A percentile compares a stretch with the other conserved stretches of the same genome.
Evolutionary conservation across 2,329 filamentous ascomycete species (phyloP).

Genomic region (Colletotrichum gloeosporioides): DNA sequence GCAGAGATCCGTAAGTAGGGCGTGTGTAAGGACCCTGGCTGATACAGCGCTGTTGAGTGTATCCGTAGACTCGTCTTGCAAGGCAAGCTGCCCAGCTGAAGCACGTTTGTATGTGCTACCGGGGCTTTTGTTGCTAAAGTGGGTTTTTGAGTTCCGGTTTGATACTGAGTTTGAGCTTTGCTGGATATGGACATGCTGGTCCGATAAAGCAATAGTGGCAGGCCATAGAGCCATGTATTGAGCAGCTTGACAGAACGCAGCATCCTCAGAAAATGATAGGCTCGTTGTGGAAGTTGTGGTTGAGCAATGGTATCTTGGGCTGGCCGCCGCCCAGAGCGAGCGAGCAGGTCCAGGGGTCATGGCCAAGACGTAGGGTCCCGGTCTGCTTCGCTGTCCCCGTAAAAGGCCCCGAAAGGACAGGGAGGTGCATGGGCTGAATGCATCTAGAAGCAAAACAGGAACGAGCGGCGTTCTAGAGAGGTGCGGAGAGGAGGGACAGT

Average conservation of each 20-base stretch:
- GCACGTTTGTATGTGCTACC: not conserved
- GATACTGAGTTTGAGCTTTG: not conserved
- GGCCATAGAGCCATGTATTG: not conserved
- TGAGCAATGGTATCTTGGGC: not conserved
- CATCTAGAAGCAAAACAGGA: constrained; percentile 17
- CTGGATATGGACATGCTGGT: not conserved
- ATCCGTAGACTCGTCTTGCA: not conserved
- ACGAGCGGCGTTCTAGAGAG: constrained; percentile 1
- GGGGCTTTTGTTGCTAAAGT: not conserved
- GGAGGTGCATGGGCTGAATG: constrained; percentile 10
- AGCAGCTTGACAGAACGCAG: not conserved
- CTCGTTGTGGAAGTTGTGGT: not conserved
- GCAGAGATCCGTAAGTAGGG: not conserved
- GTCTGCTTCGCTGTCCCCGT: not conserved
- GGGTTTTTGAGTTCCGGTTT: not conserved
- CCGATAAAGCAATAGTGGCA: not conserved
- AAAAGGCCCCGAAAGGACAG: not conserved
- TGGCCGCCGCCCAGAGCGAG: not conserved
- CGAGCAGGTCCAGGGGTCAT: not conserved
- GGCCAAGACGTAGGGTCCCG: not conserved
- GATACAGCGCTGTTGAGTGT: not conserved
- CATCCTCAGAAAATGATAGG: not conserved
- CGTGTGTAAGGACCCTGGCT: not conserved
- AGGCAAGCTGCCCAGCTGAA: not conserved
- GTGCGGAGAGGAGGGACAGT: not conserved